phyloP scores from a whole-genome alignment of 1,284 basidiomycete genomes.

The Apiotrichum sp. region DNA sequence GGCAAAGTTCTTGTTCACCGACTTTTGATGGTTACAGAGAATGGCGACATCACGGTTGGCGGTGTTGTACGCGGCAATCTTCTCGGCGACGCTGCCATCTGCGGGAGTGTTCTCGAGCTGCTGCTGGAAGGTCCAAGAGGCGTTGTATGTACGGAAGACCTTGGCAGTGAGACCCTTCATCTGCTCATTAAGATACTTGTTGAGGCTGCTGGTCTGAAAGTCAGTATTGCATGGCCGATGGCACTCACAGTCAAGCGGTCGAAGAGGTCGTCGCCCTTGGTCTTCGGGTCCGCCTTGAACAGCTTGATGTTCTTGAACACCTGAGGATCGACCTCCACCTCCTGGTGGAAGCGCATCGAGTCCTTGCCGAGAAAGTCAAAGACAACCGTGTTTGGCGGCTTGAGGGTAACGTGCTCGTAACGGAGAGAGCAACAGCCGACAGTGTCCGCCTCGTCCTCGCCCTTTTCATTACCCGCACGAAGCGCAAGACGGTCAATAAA shows the following conservation, averaged over 20 bases:
- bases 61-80: slow-evolving; percentile 88
- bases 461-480: slow-evolving; percentile 96
- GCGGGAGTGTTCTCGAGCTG: slow-evolving; percentile 72
- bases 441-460: slow-evolving; percentile 94
- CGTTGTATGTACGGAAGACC: slow-evolving; percentile 98
- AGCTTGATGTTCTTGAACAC: slow-evolving; percentile 86
- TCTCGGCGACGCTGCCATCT: slow-evolving; percentile 75
- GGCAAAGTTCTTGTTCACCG: slow-evolving; percentile 81
- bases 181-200: slow-evolving; percentile 82
- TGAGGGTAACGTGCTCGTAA: slow-evolving; percentile 87
- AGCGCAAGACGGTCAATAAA: slow-evolving; percentile 92
- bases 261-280: slow-evolving; percentile 81
- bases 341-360: slow-evolving; percentile 91
- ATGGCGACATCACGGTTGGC: slow-evolving; percentile 93
- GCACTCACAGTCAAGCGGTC: slow-evolving; percentile 80
- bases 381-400: slow-evolving; percentile 70
- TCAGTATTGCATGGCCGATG: background rate
- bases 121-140: slow-evolving; percentile 86
- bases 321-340: slow-evolving; percentile 75
- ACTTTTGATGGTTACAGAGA: slow-evolving; percentile 95
- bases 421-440: slow-evolving; percentile 94
- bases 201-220: slow-evolving; percentile 67
- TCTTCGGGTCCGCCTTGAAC: slow-evolving; percentile 83
- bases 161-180: slow-evolving; percentile 97
- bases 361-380: slow-evolving; percentile 98